These are phyloP conservation scores for Tolypocladium nubicola DNA, from an alignment of 2,329 filamentous ascomycete genomes.

Conservation along the genomic window DNA sequence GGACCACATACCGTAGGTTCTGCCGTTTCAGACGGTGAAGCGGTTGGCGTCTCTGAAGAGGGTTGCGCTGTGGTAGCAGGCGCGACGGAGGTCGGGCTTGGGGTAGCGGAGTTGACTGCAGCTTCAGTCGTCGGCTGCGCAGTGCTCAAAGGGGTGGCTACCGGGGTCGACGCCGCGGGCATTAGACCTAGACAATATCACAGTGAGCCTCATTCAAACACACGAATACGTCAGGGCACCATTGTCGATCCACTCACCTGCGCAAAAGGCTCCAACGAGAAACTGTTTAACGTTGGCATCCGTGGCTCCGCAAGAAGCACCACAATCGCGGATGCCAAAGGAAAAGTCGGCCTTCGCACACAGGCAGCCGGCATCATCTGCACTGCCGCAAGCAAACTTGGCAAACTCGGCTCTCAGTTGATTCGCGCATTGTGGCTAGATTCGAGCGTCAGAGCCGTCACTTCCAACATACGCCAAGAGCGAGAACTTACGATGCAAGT, in stretches of 20 bases:
- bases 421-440: conserved; percentile 11
- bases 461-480: neutral
- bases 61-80: conserved; percentile 1
- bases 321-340: conserved; percentile 25
- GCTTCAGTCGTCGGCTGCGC: neutral
- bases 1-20: neutral
- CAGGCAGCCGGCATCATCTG: conserved; percentile 25
- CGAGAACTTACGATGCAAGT: conserved; percentile 20
- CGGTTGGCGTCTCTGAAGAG: conserved; percentile 1
- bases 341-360: conserved; percentile 18
- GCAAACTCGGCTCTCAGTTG: conserved; percentile 10
- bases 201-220: neutral
- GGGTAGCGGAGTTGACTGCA: neutral
- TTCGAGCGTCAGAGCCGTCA: conserved; percentile 1
- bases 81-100: neutral
- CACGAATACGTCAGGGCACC: neutral
- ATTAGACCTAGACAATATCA: neutral
- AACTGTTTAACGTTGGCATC: conserved; percentile 17
- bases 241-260: conserved; percentile 2
- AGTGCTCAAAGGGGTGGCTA: neutral
- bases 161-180: neutral
- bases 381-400: conserved; percentile 14
- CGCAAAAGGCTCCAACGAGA: conserved; percentile 12
- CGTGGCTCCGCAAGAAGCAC: conserved; percentile 16
- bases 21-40: neutral